Evolutionary conservation across 2,329 filamentous ascomycete genomes (phyloP).

Genomic region (Colletotrichum australisinense): DNA sequence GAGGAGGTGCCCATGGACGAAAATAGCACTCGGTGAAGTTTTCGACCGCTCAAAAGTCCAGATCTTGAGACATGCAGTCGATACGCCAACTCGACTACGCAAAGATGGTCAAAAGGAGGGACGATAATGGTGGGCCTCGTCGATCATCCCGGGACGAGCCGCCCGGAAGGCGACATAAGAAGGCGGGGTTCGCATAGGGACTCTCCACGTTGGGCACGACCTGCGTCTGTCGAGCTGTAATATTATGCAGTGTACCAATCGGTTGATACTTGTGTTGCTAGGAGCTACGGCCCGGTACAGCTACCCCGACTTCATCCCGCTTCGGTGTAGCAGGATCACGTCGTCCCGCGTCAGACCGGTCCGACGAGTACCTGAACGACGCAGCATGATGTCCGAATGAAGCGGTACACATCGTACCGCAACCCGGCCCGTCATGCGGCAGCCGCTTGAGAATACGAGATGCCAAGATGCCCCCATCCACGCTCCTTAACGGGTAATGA

Average conservation of each 20-base stretch:
- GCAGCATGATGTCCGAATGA: background rate
- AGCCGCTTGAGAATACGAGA: background rate
- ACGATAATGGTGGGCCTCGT: background rate
- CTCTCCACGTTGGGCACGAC: background rate
- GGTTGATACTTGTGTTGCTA: background rate
- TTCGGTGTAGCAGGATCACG: background rate
- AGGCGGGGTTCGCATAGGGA: background rate
- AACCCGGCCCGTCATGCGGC: background rate
- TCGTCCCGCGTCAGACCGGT: background rate
- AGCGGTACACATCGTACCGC: background rate
- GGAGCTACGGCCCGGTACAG: background rate
- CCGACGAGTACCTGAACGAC: background rate
- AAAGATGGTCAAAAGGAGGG: background rate
- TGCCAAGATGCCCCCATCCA: background rate
- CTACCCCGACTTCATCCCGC: background rate
- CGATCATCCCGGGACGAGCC: background rate
- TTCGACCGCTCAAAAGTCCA: background rate
- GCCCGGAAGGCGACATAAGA: background rate
- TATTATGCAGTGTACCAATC: background rate
- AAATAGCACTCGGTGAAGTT: background rate
- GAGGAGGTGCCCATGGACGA: background rate
- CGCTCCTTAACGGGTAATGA: too few relatives aligned
- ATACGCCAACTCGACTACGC: too few relatives aligned
- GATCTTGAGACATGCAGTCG: background rate
- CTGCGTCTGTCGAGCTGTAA: background rate